Evolutionary conservation across 768 basidiomycete species (phyloP), one percentile per base, ranked within the genome.

Genomic region (Trametes cubensis): DNA sequence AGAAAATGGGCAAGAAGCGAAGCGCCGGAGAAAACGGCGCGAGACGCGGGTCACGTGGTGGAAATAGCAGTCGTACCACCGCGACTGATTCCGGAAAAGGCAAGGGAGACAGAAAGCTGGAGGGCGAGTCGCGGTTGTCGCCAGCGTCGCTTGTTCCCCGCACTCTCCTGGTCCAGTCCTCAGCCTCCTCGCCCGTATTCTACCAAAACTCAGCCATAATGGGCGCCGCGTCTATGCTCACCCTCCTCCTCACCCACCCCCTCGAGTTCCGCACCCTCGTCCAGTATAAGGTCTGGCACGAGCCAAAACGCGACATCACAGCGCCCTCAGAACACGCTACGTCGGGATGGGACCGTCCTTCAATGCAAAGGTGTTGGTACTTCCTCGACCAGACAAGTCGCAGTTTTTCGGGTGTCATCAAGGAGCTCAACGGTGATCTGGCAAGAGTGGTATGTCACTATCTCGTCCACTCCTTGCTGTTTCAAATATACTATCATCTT

Each of bases 401-500:
- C 67, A 92, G 89, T 76, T 99, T 97, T 68, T 82, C 94, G 0
- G 86, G 90, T 0, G 96, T 99, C 64, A 94, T 98, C 70, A 98
- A 96, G 76, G 92, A 97, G 75, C 79, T 98, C 4, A 95, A 99
- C 30, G 96, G 95, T 0, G 96, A 98, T 72, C 77, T 99, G 64
- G 95, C 95, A 4, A 80, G 96, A 63, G 90, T 89, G 44, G 95
- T 97, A 72, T 76, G 94, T 85, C 10, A 5, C 10, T 34, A 34
- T 34, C 4, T 34, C 10, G 10, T 11, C 28, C 8, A 4, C 10
- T 6, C 10, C 34, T 34, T 2, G 34, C 10, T 34, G 34, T 34
- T 34, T 34, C 34, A 34, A 2, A 4, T 34, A 11, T 11, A 10
- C 11, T 34, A 11, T 34, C 34, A 6, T 11, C 34, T 11, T 34